Evolutionary conservation across 2,329 filamentous ascomycete genomes (phyloP), one percentile per base, ranked within the genome.

Genomic region (Teratosphaeria destructans): DNA sequence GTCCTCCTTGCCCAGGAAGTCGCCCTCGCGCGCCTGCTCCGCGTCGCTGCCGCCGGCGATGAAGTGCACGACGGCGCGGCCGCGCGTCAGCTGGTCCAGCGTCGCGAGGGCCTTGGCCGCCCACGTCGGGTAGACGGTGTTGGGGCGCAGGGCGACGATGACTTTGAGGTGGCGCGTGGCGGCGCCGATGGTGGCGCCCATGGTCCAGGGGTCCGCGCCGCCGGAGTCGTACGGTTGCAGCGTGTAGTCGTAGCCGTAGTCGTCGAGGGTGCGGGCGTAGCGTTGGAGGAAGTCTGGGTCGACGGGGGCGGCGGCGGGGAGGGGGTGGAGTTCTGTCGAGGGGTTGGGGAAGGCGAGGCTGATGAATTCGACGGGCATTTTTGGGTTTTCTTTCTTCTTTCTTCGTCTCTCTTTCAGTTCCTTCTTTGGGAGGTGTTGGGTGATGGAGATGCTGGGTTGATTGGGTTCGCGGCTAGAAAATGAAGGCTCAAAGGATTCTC

Each of bases 181-280:
- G 0, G 82, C 71, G 0, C 79, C 77, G 59, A 85, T 83, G 14
- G 81, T 84, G 0, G 83, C 81, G 26, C 81, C 83, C 11, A 81
- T 75, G 5, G 82, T 85, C 71, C 80, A 85, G 0, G 81, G 81
- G 63, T 84, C 82, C 60, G 77, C 82, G 10, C 69, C 79, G 2
- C 76, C 77, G 0, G 82, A 84, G 56, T 78, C 78, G 62, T 85
- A 85, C 0, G 82, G 82, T 16, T 85, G 76, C 2, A 85, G 76
- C 0, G 83, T 85, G 69, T 85, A 85, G 70, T 84, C 83, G 75
- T 79, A 85, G 54, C 71, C 79, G 68, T 84, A 81, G 66, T 85
- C 82, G 62, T 86, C 83, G 2, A 85, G 75, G 4, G 75, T 76
- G 26, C 80, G 76, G 14, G 82, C 79, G 65, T 85, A 85, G 34